Evolutionary conservation across 805 yeast genomes (phyloP).

Genomic region (Starmerella riodocensis): DNA sequence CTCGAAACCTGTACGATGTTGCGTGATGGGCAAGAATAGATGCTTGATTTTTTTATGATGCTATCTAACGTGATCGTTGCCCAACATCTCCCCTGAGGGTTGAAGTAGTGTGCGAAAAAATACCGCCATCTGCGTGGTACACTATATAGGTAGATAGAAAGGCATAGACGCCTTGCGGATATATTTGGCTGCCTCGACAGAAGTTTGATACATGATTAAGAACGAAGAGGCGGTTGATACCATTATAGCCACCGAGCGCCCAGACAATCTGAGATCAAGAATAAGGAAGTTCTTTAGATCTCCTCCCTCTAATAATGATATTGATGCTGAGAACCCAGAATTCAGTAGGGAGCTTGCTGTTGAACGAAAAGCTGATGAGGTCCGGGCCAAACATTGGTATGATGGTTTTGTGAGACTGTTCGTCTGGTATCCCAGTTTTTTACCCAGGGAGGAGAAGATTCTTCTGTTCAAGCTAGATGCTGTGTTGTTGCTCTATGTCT

Average conservation of each 20-base stretch:
- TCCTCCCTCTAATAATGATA: not conserved
- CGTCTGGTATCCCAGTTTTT: slow-evolving; percentile 25
- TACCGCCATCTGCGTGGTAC: not conserved
- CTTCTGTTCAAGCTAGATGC: slow-evolving; percentile 28
- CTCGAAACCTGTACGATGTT: not conserved
- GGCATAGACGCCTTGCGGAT: not conserved
- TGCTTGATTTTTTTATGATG: too few relatives aligned
- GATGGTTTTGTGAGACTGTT: slow-evolving; percentile 22
- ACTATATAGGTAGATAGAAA: not conserved
- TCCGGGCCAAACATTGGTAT: slow-evolving; percentile 20
- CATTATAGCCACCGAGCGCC: not conserved
- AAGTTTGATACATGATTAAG: too few relatives aligned
- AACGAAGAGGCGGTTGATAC: not conserved
- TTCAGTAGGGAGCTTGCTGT: not conserved
- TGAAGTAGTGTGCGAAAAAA: not conserved
- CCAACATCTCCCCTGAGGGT: not conserved
- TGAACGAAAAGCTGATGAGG: slow-evolving; percentile 6
- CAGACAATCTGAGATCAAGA: not conserved
- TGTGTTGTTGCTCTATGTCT: slow-evolving; percentile 26
- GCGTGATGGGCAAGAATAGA: too few relatives aligned
- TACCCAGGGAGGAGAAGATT: slow-evolving; percentile 20
- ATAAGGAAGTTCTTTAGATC: not conserved
- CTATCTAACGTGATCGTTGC: not conserved
- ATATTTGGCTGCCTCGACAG: too few relatives aligned
- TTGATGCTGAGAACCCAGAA: not conserved